These are phyloP conservation scores for Mallotus nudiflorus DNA, from an alignment of 345 rosid genomes.

Conservation along the genomic window DNA sequence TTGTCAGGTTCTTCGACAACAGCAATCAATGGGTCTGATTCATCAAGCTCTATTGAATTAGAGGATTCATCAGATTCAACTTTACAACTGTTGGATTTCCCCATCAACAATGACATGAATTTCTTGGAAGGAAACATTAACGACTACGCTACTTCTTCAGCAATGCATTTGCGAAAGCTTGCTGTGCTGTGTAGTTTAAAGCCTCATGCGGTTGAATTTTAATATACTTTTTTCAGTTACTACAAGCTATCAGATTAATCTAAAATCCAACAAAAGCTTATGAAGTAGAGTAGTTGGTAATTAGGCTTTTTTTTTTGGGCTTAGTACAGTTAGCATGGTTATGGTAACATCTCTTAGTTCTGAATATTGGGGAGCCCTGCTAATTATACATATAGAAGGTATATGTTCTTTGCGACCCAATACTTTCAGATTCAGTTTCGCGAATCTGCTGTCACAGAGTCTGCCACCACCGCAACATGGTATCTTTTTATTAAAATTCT, in stretches of 20 bases:
- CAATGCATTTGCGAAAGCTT: too few species aligned
- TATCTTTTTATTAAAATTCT: not conserved
- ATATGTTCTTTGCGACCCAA: slow-evolving; percentile 7
- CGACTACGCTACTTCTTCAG: too few species aligned
- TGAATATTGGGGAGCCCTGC: not conserved
- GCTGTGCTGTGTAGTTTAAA: not conserved
- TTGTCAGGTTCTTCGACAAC: too few species aligned
- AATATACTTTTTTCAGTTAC: slow-evolving; percentile 5
- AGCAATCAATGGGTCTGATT: too few species aligned
- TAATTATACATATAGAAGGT: slow-evolving; percentile 16
- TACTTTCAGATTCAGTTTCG: not conserved
- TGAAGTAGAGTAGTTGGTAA: slow-evolving; percentile 4
- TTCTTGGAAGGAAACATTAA: too few species aligned
- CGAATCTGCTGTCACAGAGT: not conserved
- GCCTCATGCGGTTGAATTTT: slow-evolving; percentile 18
- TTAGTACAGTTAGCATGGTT: too few species aligned
- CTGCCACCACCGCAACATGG: not conserved
- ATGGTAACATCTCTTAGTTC: not conserved
- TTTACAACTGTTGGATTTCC: slow-evolving; percentile 78
- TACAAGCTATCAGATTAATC: too few species aligned
- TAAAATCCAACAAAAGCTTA: too few species aligned
- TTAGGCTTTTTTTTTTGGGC: not conserved
- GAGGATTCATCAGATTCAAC: slow-evolving; percentile 83
- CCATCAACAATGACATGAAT: slow-evolving; percentile 80
- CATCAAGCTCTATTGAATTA: slow-evolving; percentile 44